Base-by-base conservation (phyloP, 2,329 filamentous ascomycete species). In the Orbilia oligospora region DNA sequence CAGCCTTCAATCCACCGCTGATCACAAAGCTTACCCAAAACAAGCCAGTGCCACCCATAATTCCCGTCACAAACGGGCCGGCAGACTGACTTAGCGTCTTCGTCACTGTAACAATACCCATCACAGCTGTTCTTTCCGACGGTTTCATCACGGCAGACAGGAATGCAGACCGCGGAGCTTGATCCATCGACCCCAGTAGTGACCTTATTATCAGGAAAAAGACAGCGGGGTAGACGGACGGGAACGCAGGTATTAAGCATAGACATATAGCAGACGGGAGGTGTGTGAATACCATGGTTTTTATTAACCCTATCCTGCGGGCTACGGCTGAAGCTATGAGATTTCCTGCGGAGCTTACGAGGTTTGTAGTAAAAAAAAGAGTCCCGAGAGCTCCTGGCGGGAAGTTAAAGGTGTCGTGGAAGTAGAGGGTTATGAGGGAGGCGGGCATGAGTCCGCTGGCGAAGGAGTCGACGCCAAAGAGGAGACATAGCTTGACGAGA, bases 101-200 rank as follows among this genome's bases (percentile, higher is more conserved):
- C 30, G 91, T 88, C 0, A 91, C 88, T 80, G 92, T 93, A 2
- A 92, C 86, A 0, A 90, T 85, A 0, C 91, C 92, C 88, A 93
- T 90, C 10, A 92, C 88, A 0, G 90, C 90, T 0, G 91, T 93
- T 0, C 92, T 87, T 83, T 93, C 91, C 1, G 87, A 85, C 0
- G 91, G 87, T 9, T 88, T 87, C 2, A 93, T 87, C 0, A 90
- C 88, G 0, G 90, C 88, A 0, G 91, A 89, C 1, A 93, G 84
- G 82, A 93, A 93, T 0, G 91, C 91, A 2, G 89, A 87, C 8
- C 91, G 88, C 0, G 92, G 92, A 0, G 90, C 91, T 22, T 88
- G 87, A 81, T 93, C 91, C 91, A 93, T 93, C 61, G 86, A 89
- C 70, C 89, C 87, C 0, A 88, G 88, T 77, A 88, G 89, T 0